phyloP scores from a whole-genome alignment of 177 flowering plant genomes.

The Vitis hybrid region DNA sequence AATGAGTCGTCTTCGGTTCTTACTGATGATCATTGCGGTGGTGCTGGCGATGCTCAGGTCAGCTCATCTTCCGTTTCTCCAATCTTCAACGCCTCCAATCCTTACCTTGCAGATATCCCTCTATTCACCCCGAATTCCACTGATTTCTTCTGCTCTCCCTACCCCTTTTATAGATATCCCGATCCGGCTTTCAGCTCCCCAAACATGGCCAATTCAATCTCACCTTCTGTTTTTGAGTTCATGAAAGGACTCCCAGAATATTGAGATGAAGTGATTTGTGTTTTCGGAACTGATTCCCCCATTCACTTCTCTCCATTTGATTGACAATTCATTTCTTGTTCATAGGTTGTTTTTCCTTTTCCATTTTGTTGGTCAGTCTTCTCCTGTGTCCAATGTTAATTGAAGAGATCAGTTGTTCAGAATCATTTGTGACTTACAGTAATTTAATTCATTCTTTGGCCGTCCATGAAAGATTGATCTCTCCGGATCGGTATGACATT shows the following conservation, averaged over 20 bases:
- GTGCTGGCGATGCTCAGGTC: conserved; percentile 14
- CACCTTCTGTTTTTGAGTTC: conserved; percentile 31
- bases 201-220: conserved; percentile 18
- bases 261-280: conserved; percentile 2
- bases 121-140: conserved; percentile 35
- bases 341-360: background rate
- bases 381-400: background rate
- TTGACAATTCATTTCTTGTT: background rate
- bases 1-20: conserved; percentile 34
- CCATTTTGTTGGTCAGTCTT: background rate
- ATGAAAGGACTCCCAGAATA: conserved; percentile 29
- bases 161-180: conserved; percentile 24
- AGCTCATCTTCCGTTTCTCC: conserved; percentile 29
- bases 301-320: background rate
- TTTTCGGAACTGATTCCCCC: background rate
- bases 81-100: conserved; percentile 16
- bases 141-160: conserved; percentile 35
- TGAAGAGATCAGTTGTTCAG: background rate
- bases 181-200: conserved; percentile 27
- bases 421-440: background rate
- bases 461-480: background rate
- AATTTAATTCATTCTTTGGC: conserved; percentile 2
- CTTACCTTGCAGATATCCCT: conserved; percentile 32
- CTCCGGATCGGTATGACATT: background rate
- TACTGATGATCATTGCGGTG: conserved; percentile 32